phyloP scores from a whole-genome alignment of 495 filamentous ascomycete genomes.

The Immersiella caudata region DNA sequence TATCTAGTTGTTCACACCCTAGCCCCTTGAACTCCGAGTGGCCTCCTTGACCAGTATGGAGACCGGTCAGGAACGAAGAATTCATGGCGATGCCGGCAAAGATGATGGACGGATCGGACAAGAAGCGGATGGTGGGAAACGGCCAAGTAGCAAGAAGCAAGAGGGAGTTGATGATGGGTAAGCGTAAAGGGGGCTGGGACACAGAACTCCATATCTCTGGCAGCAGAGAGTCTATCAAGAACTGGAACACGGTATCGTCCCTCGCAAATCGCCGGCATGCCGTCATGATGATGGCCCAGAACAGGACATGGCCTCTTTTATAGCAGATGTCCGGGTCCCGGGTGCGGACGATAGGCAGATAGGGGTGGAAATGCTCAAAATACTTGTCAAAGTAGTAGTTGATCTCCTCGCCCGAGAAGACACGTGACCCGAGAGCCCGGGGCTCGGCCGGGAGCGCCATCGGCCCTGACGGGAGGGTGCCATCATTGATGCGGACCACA shows the following conservation, averaged over 20 bases:
- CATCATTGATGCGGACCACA: constrained; percentile 16
- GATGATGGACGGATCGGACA: constrained; percentile 46
- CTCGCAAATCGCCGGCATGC: constrained; percentile 46
- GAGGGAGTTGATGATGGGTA: constrained; percentile 47
- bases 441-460: constrained; percentile 35
- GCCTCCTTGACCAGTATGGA: constrained; percentile 46
- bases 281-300: constrained; percentile 51
- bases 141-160: constrained; percentile 49
- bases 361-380: constrained; percentile 49
- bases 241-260: constrained; percentile 44
- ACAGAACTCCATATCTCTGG: constrained; percentile 42
- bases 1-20: constrained; percentile 35
- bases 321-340: constrained; percentile 47
- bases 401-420: constrained; percentile 51
- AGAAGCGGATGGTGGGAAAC: constrained; percentile 45
- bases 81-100: constrained; percentile 46
- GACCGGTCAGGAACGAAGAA: constrained; percentile 42
- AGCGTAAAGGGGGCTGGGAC: constrained; percentile 37
- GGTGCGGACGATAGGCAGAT: constrained; percentile 45
- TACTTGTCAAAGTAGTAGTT: constrained; percentile 52
- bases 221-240: constrained; percentile 43
- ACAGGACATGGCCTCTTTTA: constrained; percentile 42
- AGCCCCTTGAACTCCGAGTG: constrained; percentile 46
- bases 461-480: neutral
- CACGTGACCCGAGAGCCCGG: constrained; percentile 46